Evolutionary conservation across 129 eudicot genomes (phyloP).

Genomic region (Dittrichia graveolens): DNA sequence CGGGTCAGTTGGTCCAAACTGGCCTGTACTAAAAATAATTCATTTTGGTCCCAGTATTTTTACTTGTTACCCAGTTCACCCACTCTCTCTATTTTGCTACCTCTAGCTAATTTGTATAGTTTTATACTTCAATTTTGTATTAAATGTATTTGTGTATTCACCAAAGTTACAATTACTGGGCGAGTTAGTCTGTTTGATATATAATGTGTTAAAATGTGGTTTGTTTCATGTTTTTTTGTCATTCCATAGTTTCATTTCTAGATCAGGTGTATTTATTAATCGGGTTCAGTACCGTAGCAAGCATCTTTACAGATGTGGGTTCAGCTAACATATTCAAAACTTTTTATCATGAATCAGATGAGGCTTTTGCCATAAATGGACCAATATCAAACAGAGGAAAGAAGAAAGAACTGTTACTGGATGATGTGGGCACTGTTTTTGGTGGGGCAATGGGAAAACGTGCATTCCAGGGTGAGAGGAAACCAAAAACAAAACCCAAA

Average conservation of each 20-base stretch:
- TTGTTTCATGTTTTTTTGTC: neutral
- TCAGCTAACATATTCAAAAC: slow-evolving; percentile 24
- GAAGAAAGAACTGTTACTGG: slow-evolving; percentile 80
- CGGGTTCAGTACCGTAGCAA: no score
- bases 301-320: neutral
- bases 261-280: neutral
- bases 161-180: no score
- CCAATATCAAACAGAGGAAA: slow-evolving; percentile 81
- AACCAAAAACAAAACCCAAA: slow-evolving; percentile 67
- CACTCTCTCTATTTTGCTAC: neutral
- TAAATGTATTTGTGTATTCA: neutral
- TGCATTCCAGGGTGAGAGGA: slow-evolving; percentile 62
- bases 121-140: neutral
- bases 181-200: no score
- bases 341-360: slow-evolving; percentile 48
- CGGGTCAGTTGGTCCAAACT: neutral
- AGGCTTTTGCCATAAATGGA: slow-evolving; percentile 69
- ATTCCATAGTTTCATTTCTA: neutral
- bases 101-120: neutral
- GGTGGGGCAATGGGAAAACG: slow-evolving; percentile 74
- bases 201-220: neutral
- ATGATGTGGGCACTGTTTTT: slow-evolving; percentile 55
- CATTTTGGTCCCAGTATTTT: neutral
- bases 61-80: no score
- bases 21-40: neutral